A percentile compares a stretch with the other conserved stretches of the same genome.
These are phyloP conservation scores for Babesia sp. DNA, from an alignment of 169 alveolate species.

Conservation along the genomic window DNA sequence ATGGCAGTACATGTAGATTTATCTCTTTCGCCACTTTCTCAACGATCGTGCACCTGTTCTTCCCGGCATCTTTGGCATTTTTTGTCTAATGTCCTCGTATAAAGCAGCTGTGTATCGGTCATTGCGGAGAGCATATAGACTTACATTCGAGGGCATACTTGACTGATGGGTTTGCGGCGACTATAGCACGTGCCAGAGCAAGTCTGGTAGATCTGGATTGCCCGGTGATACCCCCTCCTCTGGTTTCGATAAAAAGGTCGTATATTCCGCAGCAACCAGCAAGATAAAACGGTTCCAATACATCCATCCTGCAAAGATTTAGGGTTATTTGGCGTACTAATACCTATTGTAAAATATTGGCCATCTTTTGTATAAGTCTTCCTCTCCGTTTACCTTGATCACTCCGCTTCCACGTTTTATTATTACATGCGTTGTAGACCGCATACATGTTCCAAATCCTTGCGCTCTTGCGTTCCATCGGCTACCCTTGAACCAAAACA, in stretches of 20 bases:
- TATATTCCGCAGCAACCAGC: constrained; percentile 79
- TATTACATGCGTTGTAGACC: constrained; percentile 79
- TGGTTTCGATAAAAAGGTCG: constrained; percentile 76
- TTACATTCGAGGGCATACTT: constrained; percentile 67
- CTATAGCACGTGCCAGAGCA: constrained; percentile 83
- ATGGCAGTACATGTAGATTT: no score
- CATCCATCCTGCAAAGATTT: constrained; percentile 70
- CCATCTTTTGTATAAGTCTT: constrained; percentile 82
- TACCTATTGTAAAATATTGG: constrained; percentile 80
- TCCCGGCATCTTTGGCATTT: constrained; percentile 87
- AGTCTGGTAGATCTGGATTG: constrained; percentile 82
- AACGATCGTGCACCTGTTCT: constrained; percentile 80
- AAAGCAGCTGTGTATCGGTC: constrained; percentile 59
- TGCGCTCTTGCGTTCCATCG: constrained; percentile 80
- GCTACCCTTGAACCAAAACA: constrained; percentile 71
- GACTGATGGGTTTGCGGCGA: constrained; percentile 76
- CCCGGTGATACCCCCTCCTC: constrained; percentile 86
- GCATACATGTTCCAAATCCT: constrained; percentile 81
- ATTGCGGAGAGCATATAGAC: background rate
- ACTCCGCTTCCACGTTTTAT: constrained; percentile 79
- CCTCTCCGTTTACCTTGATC: constrained; percentile 77
- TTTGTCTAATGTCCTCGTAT: constrained; percentile 81
- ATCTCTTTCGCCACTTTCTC: constrained; percentile 83
- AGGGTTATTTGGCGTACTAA: background rate
- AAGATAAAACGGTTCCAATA: constrained; percentile 79